These are phyloP conservation scores for Tetrahymena malaccensis DNA, from an alignment of 73 alveolate genomes.

Conservation along the genomic window DNA sequence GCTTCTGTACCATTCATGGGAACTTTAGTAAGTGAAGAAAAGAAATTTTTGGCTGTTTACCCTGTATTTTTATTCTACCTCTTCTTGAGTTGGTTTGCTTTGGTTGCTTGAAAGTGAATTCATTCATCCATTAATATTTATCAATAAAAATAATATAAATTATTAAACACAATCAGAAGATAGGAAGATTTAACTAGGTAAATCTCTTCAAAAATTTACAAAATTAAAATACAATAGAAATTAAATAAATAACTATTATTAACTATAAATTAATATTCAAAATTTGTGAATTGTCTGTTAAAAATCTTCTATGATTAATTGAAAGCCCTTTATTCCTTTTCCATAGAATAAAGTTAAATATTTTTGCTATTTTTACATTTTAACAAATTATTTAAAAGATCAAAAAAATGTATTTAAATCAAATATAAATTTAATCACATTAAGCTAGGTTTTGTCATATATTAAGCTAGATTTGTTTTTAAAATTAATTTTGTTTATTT, in stretches of 20 bases:
- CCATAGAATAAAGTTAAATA: too few species aligned
- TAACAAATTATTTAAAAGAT: too few species aligned
- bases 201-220: background rate
- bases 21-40: conserved; percentile 57
- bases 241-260: background rate
- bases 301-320: background rate
- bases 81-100: conserved; percentile 88
- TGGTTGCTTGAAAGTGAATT: conserved; percentile 13
- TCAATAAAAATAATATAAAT: too few species aligned
- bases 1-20: conserved; percentile 87
- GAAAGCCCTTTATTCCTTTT: background rate
- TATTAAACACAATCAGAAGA: background rate
- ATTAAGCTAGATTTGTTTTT: too few species aligned
- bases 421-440: too few species aligned
- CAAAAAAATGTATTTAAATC: too few species aligned
- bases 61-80: conserved; percentile 89
- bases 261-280: background rate
- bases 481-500: too few species aligned
- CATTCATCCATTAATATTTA: background rate
- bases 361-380: too few species aligned
- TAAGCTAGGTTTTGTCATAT: too few species aligned
- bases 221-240: background rate
- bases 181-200: background rate
- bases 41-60: conserved; percentile 77
- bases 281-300: background rate